Base-by-base conservation (phyloP, 805 yeast species). In the Blastobotrys parvus region DNA sequence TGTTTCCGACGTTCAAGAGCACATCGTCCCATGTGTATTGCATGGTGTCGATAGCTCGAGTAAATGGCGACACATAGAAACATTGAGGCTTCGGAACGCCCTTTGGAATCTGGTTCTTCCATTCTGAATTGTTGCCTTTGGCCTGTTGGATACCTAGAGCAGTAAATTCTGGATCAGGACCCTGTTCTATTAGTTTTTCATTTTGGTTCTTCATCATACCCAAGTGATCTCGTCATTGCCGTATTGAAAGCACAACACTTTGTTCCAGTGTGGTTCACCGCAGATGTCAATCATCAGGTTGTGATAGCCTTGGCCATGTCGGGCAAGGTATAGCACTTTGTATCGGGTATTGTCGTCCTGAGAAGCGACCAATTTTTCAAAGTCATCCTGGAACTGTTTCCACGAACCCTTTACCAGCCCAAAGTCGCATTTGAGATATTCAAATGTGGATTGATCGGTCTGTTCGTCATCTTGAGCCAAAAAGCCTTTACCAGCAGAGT, bases 251-350 rank as follows among this genome's bases (percentile, higher is more conserved):
- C 49, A 39, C 49, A 49, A 38, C 20, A 41, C 38, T 11, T 47
- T 45, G 46, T 71, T 65, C 77, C 77, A 72, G 15, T 53, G 63
- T 27, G 60, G 54, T 31, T 68, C 61, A 11, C 77, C 78, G 50
- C 72, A 72, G 42, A 58, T 61, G 16, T 61, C 42, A 49, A 70
- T 70, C 25, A 73, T 75, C 41, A 64, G 53, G 51, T 74, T 74
- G 53, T 74, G 78, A 53, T 53, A 72, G 2, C 78, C 79, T 50
- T 74, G 74, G 4, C 77, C 78, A 46, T 74, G 79, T 43, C 79
- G 64, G 3, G 73, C 76, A 30, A 72, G 59, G 45, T 67, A 67
- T 27, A 74, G 56, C 7, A 74, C 51, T 54, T 74, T 74, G 57
- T 72, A 74, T 13, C 46, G 38, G n/a, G 52, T 35, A 25, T 49